Evolutionary conservation across 306 rosid species (phyloP).

Genomic region (Cyamopsis tetragonoloba): DNA sequence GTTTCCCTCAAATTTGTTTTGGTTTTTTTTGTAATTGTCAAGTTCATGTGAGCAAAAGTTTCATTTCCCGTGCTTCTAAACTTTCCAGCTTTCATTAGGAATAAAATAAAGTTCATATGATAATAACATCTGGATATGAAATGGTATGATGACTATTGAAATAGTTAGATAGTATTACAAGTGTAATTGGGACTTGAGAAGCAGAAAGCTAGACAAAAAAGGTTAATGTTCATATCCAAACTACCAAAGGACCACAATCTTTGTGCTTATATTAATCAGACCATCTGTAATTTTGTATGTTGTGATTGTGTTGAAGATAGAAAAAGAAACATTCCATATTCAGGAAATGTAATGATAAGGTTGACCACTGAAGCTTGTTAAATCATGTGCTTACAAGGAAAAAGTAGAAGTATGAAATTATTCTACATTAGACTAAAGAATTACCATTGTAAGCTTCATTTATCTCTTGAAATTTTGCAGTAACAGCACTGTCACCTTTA

Average conservation of each 20-base stretch:
- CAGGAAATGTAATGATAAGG: background rate
- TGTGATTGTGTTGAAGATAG: background rate
- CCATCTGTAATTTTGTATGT: background rate
- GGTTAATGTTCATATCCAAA: constrained; percentile 16
- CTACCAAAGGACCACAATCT: constrained; percentile 1
- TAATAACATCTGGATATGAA: background rate
- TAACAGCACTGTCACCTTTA: constrained; percentile 45
- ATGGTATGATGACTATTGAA: background rate
- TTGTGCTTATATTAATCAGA: background rate
- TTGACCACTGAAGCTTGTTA: background rate
- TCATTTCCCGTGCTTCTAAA: background rate
- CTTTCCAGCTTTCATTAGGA: background rate
- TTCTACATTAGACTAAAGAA: background rate
- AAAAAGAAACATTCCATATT: background rate
- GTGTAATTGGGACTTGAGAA: background rate
- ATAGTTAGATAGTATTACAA: background rate
- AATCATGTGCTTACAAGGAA: background rate
- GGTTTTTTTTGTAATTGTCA: background rate
- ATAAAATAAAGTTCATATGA: background rate
- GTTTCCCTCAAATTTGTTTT: background rate
- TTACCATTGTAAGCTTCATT: constrained; percentile 73
- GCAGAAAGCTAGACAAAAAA: constrained; percentile 14
- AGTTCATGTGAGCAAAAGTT: background rate
- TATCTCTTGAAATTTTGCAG: constrained; percentile 73
- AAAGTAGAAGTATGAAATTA: background rate